phyloP scores from a whole-genome alignment of 2,329 filamentous ascomycete species.

The Diaporthe sp. region DNA sequence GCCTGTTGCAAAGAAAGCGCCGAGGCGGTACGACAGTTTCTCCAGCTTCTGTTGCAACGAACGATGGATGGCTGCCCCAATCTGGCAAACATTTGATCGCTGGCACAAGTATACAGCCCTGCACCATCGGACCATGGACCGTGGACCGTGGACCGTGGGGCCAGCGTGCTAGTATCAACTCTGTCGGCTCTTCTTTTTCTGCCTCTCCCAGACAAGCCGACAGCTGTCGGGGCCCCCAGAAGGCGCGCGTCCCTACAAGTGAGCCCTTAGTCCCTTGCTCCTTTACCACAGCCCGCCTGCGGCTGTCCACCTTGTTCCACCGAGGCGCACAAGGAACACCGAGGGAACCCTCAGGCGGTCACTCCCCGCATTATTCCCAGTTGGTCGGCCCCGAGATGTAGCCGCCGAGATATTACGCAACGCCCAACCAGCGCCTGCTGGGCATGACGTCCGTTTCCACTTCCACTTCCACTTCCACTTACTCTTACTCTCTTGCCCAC shows the following conservation, averaged over 20 bases:
- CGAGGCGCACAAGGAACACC: neutral
- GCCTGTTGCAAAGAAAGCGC: neutral
- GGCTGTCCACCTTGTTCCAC: neutral
- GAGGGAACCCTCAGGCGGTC: neutral
- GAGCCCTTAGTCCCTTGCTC: too few relatives aligned
- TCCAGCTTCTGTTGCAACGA: neutral
- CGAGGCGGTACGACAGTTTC: slow-evolving; percentile 1
- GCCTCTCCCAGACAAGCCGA: neutral
- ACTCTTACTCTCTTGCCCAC: neutral
- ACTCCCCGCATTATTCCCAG: slow-evolving; percentile 3
- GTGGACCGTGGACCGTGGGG: slow-evolving; percentile 1
- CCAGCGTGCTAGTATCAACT: slow-evolving; percentile 14
- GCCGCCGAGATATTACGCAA: slow-evolving; percentile 23
- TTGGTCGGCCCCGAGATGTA: slow-evolving; percentile 23
- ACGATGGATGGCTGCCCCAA: neutral
- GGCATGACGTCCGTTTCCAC: slow-evolving; percentile 18
- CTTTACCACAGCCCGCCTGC: too few relatives aligned
- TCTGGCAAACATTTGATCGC: slow-evolving; percentile 6
- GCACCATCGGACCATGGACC: neutral
- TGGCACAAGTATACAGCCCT: neutral
- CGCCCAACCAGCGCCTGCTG: slow-evolving; percentile 12
- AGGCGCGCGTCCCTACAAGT: neutral
- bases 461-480: neutral
- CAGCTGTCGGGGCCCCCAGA: neutral
- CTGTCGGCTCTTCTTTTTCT: slow-evolving; percentile 24